phyloP scores from a whole-genome alignment of 768 basidiomycete species.

The Lentinula raphanica region DNA sequence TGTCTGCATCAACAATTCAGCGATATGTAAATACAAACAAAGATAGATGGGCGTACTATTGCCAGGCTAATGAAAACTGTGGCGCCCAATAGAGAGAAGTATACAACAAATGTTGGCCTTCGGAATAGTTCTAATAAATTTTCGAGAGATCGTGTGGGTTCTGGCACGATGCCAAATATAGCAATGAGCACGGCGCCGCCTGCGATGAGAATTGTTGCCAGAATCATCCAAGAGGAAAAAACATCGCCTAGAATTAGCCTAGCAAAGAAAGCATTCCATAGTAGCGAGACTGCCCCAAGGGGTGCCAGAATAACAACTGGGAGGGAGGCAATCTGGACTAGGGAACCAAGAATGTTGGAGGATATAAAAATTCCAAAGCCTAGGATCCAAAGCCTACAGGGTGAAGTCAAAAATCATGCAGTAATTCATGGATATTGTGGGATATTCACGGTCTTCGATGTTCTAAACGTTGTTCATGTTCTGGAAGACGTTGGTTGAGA shows the following conservation, averaged over 20 bases:
- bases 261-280: constrained; percentile 94
- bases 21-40: neutral
- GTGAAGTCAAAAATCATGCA: constrained; percentile 2
- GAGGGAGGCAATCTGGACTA: constrained; percentile 90
- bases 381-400: constrained; percentile 70
- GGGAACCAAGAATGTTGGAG: constrained; percentile 81
- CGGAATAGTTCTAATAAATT: constrained; percentile 75
- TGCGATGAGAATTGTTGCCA: constrained; percentile 86
- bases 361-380: constrained; percentile 85
- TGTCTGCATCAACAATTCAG: constrained; percentile 41
- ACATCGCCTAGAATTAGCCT: constrained; percentile 77
- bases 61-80: constrained; percentile 55
- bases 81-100: constrained; percentile 69
- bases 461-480: constrained; percentile 58
- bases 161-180: constrained; percentile 87
- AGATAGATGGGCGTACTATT: constrained; percentile 43
- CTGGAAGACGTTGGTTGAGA: constrained; percentile 68
- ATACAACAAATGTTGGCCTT: constrained; percentile 72
- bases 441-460: constrained; percentile 68
- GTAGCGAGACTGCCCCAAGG: constrained; percentile 83
- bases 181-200: constrained; percentile 87
- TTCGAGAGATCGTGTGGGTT: constrained; percentile 79
- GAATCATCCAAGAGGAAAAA: constrained; percentile 77
- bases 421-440: neutral
- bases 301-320: constrained; percentile 95